phyloP scores from a whole-genome alignment of 257 asterid species.

The Nicotiana attenuata region DNA sequence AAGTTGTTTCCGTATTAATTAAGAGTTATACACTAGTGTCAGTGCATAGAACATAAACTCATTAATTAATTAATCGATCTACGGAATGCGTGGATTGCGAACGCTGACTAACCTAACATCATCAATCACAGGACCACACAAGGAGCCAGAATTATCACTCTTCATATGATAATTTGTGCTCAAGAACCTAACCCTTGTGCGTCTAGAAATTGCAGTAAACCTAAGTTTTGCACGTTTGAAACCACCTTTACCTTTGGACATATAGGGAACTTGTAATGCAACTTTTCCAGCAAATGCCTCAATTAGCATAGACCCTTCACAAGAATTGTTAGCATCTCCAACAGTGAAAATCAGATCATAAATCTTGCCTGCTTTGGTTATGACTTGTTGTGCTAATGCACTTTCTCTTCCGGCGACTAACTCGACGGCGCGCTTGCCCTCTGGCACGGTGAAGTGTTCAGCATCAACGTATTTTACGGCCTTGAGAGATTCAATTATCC shows the following conservation, averaged over 20 bases:
- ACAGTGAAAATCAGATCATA: slow-evolving; percentile 21
- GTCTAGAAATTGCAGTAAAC: slow-evolving; percentile 9
- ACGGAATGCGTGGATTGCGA: slow-evolving; percentile 7
- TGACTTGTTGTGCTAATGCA: slow-evolving; percentile 16
- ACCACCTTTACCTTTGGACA: slow-evolving; percentile 23
- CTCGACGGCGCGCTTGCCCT: slow-evolving; percentile 24
- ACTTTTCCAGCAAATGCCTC: slow-evolving; percentile 20
- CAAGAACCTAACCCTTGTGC: slow-evolving; percentile 20
- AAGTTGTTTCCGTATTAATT: not conserved
- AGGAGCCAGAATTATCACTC: slow-evolving; percentile 20
- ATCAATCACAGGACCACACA: slow-evolving; percentile 29
- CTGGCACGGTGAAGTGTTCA: slow-evolving; percentile 18
- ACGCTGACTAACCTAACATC: slow-evolving; percentile 16
- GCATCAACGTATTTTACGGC: slow-evolving; percentile 28
- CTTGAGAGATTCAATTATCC: slow-evolving; percentile 31
- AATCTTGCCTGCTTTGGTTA: slow-evolving; percentile 9
- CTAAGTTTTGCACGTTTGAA: slow-evolving; percentile 6
- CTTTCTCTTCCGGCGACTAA: slow-evolving; percentile 27
- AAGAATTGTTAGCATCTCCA: slow-evolving; percentile 26
- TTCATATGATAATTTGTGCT: slow-evolving; percentile 28
- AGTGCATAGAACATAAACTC: not conserved
- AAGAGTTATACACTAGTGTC: not conserved
- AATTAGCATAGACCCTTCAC: slow-evolving; percentile 24
- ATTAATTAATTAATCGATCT: not conserved
- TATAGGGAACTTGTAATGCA: slow-evolving; percentile 2